Percentiles rank a stretch among this genome's conserved stretches.
phyloP scores from a whole-genome alignment of 1,139 yeast species.

The Sugiyamaella xylanicola region DNA sequence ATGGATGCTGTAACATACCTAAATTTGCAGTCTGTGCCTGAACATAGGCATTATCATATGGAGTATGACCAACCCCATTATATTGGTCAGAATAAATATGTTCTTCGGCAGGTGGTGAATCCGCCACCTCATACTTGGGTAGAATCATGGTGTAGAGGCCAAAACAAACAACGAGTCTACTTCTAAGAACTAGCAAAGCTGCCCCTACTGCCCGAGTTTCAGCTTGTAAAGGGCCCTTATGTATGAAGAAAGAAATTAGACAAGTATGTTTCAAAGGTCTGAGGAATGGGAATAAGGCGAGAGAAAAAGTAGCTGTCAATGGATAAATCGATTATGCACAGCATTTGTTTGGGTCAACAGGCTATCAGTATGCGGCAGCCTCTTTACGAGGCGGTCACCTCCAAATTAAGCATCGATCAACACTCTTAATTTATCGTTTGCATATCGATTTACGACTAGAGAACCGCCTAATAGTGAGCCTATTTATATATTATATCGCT shows the following conservation, averaged over 20 bases:
- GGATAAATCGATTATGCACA: not conserved
- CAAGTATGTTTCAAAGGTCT: not conserved
- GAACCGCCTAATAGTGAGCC: not conserved
- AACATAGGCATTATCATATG: not conserved
- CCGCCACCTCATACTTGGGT: not conserved
- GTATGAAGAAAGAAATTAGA: not conserved
- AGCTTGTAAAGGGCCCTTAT: not conserved
- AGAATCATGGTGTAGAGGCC: not conserved
- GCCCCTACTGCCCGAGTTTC: not conserved
- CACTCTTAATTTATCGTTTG: slow-evolving; percentile 1
- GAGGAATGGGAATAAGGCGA: not conserved
- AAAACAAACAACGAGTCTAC: not conserved
- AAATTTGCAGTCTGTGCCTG: slow-evolving; percentile 2
- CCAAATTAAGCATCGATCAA: slow-evolving; percentile 2
- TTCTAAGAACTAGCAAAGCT: not conserved
- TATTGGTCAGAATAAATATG: slow-evolving; percentile 1
- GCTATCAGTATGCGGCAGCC: not conserved
- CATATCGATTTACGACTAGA: not conserved
- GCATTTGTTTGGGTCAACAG: not conserved
- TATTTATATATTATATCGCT: not conserved
- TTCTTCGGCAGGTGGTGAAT: not conserved
- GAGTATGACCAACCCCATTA: not conserved
- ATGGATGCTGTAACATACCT: slow-evolving; percentile 5
- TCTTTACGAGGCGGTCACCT: not conserved
- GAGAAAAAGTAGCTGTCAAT: not conserved